Percentiles rank a stretch among this genome's conserved stretches.
Evolutionary conservation across 1,284 basidiomycete genomes (phyloP).

Genomic region (Testicularia cyperi): DNA sequence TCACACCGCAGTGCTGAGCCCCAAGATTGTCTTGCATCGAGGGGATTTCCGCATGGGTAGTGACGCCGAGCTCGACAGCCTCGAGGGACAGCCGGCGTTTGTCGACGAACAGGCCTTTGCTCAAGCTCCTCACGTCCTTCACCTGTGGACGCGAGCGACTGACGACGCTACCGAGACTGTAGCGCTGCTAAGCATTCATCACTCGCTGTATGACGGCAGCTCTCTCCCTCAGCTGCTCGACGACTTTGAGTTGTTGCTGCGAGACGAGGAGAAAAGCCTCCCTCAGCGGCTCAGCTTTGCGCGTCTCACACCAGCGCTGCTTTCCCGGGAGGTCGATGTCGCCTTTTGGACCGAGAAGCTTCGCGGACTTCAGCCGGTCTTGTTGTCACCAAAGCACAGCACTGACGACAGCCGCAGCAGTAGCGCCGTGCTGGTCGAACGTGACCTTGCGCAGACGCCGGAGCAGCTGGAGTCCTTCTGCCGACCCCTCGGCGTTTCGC

Average conservation of each 20-base stretch:
- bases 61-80: not conserved
- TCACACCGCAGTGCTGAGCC: constrained; percentile 5
- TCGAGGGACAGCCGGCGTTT: constrained; percentile 22
- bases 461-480: constrained; percentile 18
- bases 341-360: constrained; percentile 35
- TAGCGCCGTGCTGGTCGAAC: constrained; percentile 7
- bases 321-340: constrained; percentile 29
- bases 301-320: constrained; percentile 36
- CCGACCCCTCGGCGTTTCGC: constrained; percentile 29
- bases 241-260: constrained; percentile 20
- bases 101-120: constrained; percentile 42
- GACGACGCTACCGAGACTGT: not conserved
- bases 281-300: constrained; percentile 21
- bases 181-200: constrained; percentile 36
- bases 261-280: not conserved
- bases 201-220: constrained; percentile 46
- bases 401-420: not conserved
- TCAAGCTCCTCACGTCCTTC: constrained; percentile 37
- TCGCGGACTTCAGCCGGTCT: constrained; percentile 12
- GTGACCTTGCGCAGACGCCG: constrained; percentile 6
- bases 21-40: constrained; percentile 6
- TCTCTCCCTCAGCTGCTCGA: constrained; percentile 39
- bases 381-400: constrained; percentile 7
- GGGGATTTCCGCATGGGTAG: constrained; percentile 8
- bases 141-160: constrained; percentile 8